Evolutionary conservation across 1,139 yeast genomes (phyloP).

Genomic region (Geotrichum reessii): DNA sequence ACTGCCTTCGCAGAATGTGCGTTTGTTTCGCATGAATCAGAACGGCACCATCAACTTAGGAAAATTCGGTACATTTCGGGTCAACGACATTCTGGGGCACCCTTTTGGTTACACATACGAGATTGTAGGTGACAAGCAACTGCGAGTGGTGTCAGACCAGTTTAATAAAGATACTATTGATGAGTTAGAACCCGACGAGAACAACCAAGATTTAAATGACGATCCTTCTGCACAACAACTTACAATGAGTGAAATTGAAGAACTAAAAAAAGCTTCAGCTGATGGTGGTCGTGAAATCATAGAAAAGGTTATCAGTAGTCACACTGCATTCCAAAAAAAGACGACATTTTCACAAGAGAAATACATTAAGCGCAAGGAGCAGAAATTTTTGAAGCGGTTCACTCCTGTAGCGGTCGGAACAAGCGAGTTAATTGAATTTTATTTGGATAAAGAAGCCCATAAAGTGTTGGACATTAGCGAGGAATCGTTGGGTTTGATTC

Average conservation of each 20-base stretch:
- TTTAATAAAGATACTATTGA: slow-evolving; percentile 31
- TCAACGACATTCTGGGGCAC: slow-evolving; percentile 68
- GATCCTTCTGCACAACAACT: slow-evolving; percentile 75
- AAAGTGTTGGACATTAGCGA: slow-evolving; percentile 77
- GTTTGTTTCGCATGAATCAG: slow-evolving; percentile 58
- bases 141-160: slow-evolving; percentile 27
- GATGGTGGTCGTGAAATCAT: slow-evolving; percentile 70
- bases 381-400: slow-evolving; percentile 80
- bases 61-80: slow-evolving; percentile 81
- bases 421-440: slow-evolving; percentile 66
- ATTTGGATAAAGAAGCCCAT: slow-evolving; percentile 60
- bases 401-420: slow-evolving; percentile 76
- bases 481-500: slow-evolving; percentile 70
- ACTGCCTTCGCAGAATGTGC: slow-evolving; percentile 75
- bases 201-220: slow-evolving; percentile 67
- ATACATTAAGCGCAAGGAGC: slow-evolving; percentile 84
- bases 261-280: slow-evolving; percentile 47
- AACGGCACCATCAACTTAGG: slow-evolving; percentile 68
- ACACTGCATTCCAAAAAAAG: slow-evolving; percentile 81
- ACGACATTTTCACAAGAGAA: slow-evolving; percentile 88
- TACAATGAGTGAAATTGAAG: slow-evolving; percentile 70
- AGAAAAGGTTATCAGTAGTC: slow-evolving; percentile 73
- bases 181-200: slow-evolving; percentile 37
- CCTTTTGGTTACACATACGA: slow-evolving; percentile 90
- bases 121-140: slow-evolving; percentile 44